Conservation (phyloP, 192 early-diverging fungal species). For the Tieghemiomyces parasiticus region DNA sequence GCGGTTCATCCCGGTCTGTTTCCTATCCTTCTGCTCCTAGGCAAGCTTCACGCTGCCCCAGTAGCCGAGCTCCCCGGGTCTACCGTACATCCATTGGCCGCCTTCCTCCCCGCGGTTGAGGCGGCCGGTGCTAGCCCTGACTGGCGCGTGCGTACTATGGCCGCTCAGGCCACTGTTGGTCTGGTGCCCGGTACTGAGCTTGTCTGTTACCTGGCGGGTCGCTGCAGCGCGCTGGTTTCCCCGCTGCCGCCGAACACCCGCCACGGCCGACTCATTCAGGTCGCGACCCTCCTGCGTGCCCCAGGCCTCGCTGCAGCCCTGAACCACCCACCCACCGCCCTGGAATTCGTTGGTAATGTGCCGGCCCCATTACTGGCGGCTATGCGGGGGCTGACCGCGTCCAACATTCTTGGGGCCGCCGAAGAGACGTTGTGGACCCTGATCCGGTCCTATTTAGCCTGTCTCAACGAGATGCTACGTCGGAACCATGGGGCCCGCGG, state of each 20-base stretch:
- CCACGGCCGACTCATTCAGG: neutral
- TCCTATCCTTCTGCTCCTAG: slow-evolving; percentile 76
- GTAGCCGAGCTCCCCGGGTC: slow-evolving; percentile 25
- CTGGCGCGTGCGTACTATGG: slow-evolving; percentile 16
- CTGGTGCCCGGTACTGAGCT: neutral
- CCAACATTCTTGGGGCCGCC: neutral
- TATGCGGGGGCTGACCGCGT: neutral
- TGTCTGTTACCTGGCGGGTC: neutral
- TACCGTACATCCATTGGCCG: slow-evolving; percentile 19
- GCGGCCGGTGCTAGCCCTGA: slow-evolving; percentile 37
- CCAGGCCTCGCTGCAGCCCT: neutral
- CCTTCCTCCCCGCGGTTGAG: slow-evolving; percentile 35
- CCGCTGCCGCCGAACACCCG: neutral
- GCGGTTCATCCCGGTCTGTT: slow-evolving; percentile 75
- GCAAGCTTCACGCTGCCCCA: slow-evolving; percentile 55
- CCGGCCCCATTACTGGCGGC: neutral
- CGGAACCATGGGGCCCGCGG: neutral
- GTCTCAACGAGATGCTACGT: neutral
- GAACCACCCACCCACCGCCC: neutral
- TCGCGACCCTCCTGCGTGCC: neutral
- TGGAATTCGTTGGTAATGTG: slow-evolving; percentile 5
- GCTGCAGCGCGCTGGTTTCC: neutral
- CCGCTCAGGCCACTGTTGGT: neutral
- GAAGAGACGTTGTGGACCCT: neutral
- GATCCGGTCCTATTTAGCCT: neutral